phyloP scores from a whole-genome alignment of 768 basidiomycete species.

The Rhodosporidiobolus odoratus region DNA sequence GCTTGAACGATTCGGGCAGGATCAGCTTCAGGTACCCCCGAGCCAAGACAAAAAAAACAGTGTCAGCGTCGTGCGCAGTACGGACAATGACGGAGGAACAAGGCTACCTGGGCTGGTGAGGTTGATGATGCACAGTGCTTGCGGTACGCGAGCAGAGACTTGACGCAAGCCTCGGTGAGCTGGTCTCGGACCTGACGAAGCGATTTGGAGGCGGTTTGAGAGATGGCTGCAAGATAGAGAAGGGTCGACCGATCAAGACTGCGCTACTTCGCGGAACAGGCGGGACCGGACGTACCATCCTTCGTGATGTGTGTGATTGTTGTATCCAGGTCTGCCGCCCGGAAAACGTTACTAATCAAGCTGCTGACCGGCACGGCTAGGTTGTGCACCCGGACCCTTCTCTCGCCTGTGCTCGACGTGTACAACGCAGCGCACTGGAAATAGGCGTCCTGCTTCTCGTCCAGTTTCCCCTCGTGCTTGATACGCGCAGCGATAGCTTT shows the following conservation, averaged over 20 bases:
- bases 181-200: constrained; percentile 74
- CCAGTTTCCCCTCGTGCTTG: constrained; percentile 61
- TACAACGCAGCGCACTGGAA: constrained; percentile 85
- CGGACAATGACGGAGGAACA: neutral
- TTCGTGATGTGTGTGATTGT: constrained; percentile 68
- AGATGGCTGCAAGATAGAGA: constrained; percentile 59
- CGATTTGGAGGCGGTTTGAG: constrained; percentile 57
- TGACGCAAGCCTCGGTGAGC: constrained; percentile 74
- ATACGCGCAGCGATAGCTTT: constrained; percentile 70
- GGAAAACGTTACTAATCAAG: constrained; percentile 85
- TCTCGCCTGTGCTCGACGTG: constrained; percentile 67
- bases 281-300: constrained; percentile 56
- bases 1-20: constrained; percentile 85
- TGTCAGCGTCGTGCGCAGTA: constrained; percentile 5
- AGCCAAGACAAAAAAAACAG: neutral
- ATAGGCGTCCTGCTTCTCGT: constrained; percentile 66
- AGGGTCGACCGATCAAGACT: constrained; percentile 4
- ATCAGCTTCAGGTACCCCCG: constrained; percentile 74
- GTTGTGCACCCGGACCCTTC: constrained; percentile 79
- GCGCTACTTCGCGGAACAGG: neutral
- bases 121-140: constrained; percentile 78
- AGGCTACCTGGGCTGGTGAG: constrained; percentile 65
- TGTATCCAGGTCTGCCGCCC: constrained; percentile 83
- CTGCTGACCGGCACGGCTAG: constrained; percentile 73
- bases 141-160: constrained; percentile 77